Evolutionary conservation across 2,329 filamentous ascomycete genomes (phyloP).

Genomic region (Aspergillus sp.): DNA sequence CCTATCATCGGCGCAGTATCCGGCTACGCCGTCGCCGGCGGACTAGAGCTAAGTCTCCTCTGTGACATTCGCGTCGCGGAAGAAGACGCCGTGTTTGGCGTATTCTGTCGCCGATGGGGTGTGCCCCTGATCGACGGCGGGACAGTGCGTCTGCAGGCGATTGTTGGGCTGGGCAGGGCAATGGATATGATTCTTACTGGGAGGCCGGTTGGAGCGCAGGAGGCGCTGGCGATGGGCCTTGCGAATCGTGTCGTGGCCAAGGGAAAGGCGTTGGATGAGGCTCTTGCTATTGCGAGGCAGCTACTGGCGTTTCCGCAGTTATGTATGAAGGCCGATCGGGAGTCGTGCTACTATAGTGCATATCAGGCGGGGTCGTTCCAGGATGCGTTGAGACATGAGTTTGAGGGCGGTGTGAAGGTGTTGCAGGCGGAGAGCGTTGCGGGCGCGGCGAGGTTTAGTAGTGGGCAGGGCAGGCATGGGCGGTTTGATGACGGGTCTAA

Average conservation of each 20-base stretch:
- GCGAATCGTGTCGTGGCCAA: constrained; percentile 53
- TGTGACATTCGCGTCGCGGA: constrained; percentile 39
- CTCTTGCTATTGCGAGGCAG: constrained; percentile 46
- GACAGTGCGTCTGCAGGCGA: constrained; percentile 51
- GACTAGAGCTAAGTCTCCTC: constrained; percentile 34
- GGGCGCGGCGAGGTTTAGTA: constrained; percentile 41
- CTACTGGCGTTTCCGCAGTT: constrained; percentile 51
- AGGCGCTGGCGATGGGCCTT: constrained; percentile 53
- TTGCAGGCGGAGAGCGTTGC: constrained; percentile 44
- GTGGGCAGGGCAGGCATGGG: constrained; percentile 41
- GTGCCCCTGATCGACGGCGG: constrained; percentile 54
- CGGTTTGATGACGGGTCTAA: constrained; percentile 46
- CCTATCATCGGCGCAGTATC: constrained; percentile 38
- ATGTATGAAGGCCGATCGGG: constrained; percentile 53
- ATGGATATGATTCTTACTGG: constrained; percentile 59
- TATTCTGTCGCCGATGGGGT: constrained; percentile 55
- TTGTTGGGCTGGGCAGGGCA: constrained; percentile 53
- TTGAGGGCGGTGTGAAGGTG: constrained; percentile 42
- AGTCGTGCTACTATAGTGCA: constrained; percentile 49
- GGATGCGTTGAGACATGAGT: constrained; percentile 52
- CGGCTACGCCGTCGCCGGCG: constrained; percentile 38
- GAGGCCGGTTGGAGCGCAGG: constrained; percentile 45
- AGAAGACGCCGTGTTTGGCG: constrained; percentile 30
- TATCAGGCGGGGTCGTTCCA: constrained; percentile 50
- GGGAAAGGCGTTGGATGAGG: constrained; percentile 50